Percentiles rank a stretch among this genome's conserved stretches.
Evolutionary conservation across 441 rosid genomes (phyloP).

Genomic region (Dalechampia spathulata): DNA sequence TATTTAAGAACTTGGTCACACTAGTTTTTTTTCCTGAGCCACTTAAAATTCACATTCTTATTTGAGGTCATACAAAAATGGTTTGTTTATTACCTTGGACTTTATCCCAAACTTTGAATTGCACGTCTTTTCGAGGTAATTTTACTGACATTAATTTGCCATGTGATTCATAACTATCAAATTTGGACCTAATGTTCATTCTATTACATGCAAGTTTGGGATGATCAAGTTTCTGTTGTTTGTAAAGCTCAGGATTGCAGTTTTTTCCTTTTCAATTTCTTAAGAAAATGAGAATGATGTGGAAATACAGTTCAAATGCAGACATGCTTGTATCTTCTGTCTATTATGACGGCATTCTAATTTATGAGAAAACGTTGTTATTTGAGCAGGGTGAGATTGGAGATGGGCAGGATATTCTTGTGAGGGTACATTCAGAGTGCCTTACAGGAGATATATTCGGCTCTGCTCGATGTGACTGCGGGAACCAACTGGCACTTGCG

Average conservation of each 20-base stretch:
- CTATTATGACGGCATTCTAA: neutral
- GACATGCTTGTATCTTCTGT: neutral
- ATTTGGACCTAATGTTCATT: too few species aligned
- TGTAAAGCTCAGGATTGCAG: neutral
- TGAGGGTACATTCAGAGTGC: constrained; percentile 89
- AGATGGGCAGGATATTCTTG: constrained; percentile 76
- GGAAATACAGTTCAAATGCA: neutral
- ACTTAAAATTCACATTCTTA: neutral
- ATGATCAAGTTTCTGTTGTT: too few species aligned
- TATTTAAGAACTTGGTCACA: neutral
- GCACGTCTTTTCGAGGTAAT: too few species aligned
- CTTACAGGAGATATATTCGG: constrained; percentile 93
- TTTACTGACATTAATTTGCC: too few species aligned
- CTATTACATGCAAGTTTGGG: too few species aligned
- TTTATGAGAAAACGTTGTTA: neutral
- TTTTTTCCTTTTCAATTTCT: neutral
- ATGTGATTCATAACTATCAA: too few species aligned
- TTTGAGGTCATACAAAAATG: neutral
- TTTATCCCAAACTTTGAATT: too few species aligned
- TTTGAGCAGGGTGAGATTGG: constrained; percentile 68
- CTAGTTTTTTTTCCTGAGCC: neutral
- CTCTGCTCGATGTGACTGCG: constrained; percentile 83
- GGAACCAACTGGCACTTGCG: constrained; percentile 72
- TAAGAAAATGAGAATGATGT: neutral
- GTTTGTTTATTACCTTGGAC: too few species aligned